Conservation (phyloP, 495 filamentous ascomycete genomes). For the Amphirosellinia nigrospora region DNA sequence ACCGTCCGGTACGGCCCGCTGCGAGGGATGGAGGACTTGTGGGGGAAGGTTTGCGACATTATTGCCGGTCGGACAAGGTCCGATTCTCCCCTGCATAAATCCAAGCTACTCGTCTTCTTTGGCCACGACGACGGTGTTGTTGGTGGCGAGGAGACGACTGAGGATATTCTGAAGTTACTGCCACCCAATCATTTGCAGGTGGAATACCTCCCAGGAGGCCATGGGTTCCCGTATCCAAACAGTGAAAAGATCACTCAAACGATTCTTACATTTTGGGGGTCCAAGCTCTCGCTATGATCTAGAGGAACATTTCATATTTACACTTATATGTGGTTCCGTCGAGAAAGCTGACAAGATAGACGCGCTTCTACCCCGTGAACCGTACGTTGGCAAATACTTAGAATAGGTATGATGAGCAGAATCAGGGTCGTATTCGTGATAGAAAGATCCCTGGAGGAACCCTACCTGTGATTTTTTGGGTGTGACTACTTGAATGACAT, state of each 20-base stretch:
- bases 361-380: background rate
- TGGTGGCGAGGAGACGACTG: conserved; percentile 29
- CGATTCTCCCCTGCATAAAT: conserved; percentile 25
- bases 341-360: background rate
- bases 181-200: conserved; percentile 30
- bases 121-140: conserved; percentile 34
- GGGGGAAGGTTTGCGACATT: conserved; percentile 35
- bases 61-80: conserved; percentile 31
- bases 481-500: no score
- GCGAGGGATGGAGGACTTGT: conserved; percentile 32
- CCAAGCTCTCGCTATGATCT: conserved; percentile 5
- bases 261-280: conserved; percentile 29
- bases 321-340: background rate
- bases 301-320: background rate
- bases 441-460: no score
- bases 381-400: background rate
- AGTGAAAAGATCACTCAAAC: conserved; percentile 27
- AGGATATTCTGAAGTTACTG: conserved; percentile 36
- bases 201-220: conserved; percentile 32
- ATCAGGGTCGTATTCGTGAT: no score
- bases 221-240: conserved; percentile 37
- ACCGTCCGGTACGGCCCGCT: conserved; percentile 37
- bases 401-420: background rate
- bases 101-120: conserved; percentile 38
- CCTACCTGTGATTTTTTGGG: no score